Evolutionary conservation across 768 basidiomycete species (phyloP).

Genomic region (Serendipita sp.): DNA sequence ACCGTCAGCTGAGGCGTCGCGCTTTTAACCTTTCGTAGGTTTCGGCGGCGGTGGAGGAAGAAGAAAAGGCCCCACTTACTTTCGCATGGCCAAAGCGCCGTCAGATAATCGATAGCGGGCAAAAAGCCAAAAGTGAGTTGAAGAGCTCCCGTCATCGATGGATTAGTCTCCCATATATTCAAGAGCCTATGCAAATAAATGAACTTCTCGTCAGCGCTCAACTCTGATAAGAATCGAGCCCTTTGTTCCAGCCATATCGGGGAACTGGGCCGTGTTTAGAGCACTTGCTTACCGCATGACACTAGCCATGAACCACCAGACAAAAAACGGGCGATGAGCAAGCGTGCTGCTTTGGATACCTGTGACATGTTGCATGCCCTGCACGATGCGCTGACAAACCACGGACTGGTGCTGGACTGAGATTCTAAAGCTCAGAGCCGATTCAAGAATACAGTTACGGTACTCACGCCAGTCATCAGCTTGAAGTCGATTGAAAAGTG

Average conservation of each 20-base stretch:
- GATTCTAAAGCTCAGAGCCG: conserved; percentile 16
- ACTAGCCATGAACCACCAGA: conserved; percentile 40
- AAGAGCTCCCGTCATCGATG: conserved; percentile 38
- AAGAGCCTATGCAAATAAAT: not conserved
- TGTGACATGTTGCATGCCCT: conserved; percentile 36
- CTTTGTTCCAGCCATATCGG: not conserved
- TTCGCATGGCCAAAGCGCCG: conserved; percentile 53
- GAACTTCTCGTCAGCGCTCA: no score
- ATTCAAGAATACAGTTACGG: not conserved
- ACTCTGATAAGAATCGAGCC: no score
- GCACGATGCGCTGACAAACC: conserved; percentile 44
- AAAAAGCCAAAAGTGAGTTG: conserved; percentile 52
- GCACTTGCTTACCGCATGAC: not conserved
- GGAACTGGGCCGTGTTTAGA: not conserved
- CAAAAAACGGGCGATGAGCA: conserved; percentile 51
- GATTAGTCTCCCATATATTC: conserved; percentile 46
- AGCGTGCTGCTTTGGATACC: conserved; percentile 22
- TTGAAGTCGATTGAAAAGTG: conserved; percentile 36
- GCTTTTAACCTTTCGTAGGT: not conserved
- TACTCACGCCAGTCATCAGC: conserved; percentile 52
- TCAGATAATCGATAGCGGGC: conserved; percentile 47
- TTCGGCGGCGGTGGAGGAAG: not conserved
- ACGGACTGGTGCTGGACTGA: conserved; percentile 57
- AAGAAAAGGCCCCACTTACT: conserved; percentile 24
- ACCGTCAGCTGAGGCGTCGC: not conserved